Percentiles rank a stretch among this genome's conserved stretches.
phyloP scores from a whole-genome alignment of 345 rosid species.

The Jatropha curcas region DNA sequence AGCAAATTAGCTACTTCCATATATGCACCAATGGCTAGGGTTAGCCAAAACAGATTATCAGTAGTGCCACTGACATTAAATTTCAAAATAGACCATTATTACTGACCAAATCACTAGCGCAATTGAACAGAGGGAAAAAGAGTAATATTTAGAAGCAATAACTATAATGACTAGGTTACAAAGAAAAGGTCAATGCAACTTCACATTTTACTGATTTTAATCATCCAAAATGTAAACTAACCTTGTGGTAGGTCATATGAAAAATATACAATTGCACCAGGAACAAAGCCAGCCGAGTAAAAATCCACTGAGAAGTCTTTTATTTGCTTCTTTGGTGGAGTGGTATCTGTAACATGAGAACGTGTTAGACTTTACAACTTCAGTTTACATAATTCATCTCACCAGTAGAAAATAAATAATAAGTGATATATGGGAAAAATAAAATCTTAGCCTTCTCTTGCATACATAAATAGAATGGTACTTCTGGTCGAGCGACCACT shows the following conservation, averaged over 20 bases:
- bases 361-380: slow-evolving; percentile 2
- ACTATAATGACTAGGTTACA: neutral
- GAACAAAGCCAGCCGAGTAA: slow-evolving; percentile 79
- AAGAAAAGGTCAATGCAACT: neutral
- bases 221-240: slow-evolving; percentile 43
- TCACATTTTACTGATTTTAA: neutral
- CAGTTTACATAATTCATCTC: neutral
- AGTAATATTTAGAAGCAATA: neutral
- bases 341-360: slow-evolving; percentile 56
- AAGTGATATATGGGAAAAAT: neutral
- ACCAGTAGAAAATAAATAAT: neutral
- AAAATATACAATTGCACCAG: slow-evolving; percentile 91
- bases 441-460: neutral
- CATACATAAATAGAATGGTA: slow-evolving; percentile 81
- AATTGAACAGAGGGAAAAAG: neutral
- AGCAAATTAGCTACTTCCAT: too few relatives aligned
- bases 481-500: slow-evolving; percentile 60
- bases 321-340: slow-evolving; percentile 86
- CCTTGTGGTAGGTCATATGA: slow-evolving; percentile 66
- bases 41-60: too few relatives aligned
- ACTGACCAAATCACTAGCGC: neutral
- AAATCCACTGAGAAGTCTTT: slow-evolving; percentile 79
- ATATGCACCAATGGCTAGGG: too few relatives aligned
- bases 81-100: too few relatives aligned
- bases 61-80: too few relatives aligned